A percentile compares a stretch with the other conserved stretches of the same genome.
phyloP scores from a whole-genome alignment of 495 filamentous ascomycete species.

The Barbatosphaeria neglecta region DNA sequence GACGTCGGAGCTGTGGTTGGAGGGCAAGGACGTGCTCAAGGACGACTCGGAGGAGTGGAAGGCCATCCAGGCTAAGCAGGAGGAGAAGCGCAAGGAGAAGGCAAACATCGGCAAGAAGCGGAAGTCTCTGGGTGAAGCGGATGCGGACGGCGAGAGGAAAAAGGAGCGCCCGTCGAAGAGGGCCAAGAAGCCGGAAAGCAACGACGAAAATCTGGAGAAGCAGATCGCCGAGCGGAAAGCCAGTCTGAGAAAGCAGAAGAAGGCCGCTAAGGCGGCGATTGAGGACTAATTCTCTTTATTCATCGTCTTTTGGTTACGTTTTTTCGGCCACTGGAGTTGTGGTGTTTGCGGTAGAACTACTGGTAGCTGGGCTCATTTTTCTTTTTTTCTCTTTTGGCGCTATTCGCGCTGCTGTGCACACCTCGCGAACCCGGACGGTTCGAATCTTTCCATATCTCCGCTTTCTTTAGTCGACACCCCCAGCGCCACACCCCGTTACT shows the following conservation, averaged over 20 bases:
- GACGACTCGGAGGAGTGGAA: conserved; percentile 41
- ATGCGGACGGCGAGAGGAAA: conserved; percentile 40
- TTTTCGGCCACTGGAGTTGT: neutral
- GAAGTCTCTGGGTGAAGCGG: conserved; percentile 33
- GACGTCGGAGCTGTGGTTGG: conserved; percentile 78
- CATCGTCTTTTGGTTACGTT: neutral
- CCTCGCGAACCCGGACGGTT: too few relatives aligned
- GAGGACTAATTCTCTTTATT: neutral
- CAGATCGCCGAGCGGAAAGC: conserved; percentile 49
- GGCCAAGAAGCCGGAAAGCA: conserved; percentile 31
- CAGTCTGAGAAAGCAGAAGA: conserved; percentile 45
- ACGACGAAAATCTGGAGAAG: conserved; percentile 46
- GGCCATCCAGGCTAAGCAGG: conserved; percentile 25
- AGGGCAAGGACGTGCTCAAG: conserved; percentile 63
- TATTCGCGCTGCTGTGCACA: too few relatives aligned
- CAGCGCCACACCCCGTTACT: too few relatives aligned
- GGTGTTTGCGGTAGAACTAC: neutral
- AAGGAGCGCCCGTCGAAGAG: conserved; percentile 37
- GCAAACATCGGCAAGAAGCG: conserved; percentile 59
- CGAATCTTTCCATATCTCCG: neutral
- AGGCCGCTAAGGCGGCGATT: conserved; percentile 37
- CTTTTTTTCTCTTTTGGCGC: neutral
- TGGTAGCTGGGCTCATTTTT: neutral
- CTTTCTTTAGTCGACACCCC: too few relatives aligned
- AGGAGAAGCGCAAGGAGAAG: conserved; percentile 32